Conservation (phyloP, 176 grass and related monocot species). For the Eragrostis nindensis region DNA sequence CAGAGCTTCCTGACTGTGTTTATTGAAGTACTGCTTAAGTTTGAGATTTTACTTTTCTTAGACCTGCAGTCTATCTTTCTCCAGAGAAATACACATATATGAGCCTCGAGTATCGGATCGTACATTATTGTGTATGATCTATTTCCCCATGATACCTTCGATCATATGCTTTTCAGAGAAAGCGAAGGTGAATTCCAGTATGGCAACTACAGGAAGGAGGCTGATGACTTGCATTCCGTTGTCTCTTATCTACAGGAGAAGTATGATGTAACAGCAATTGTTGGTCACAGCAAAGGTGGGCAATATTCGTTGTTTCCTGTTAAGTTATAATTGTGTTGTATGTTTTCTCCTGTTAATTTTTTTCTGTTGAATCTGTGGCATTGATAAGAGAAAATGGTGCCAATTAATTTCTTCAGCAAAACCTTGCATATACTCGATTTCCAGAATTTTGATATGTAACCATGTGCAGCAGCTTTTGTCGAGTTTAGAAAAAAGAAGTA, state of each 20-base stretch:
- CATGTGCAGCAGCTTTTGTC: background rate
- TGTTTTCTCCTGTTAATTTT: background rate
- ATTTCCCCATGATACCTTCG: background rate
- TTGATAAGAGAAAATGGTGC: background rate
- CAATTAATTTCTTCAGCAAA: background rate
- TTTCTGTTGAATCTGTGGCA: background rate
- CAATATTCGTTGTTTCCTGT: background rate
- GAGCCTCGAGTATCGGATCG: background rate
- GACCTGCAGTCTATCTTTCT: background rate
- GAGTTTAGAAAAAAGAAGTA: background rate
- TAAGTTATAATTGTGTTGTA: background rate
- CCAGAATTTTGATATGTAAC: background rate
- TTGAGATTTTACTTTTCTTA: background rate
- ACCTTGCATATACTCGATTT: background rate
- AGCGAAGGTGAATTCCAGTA: conserved; percentile 79
- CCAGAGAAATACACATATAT: conserved; percentile 8
- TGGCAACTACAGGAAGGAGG: conserved; percentile 71
- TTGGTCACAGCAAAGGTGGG: conserved; percentile 84
- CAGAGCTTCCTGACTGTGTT: background rate
- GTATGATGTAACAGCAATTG: conserved; percentile 61
- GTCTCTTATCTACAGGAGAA: conserved; percentile 57
- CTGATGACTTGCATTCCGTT: conserved; percentile 66
- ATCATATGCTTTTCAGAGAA: conserved; percentile 50
- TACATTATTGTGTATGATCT: background rate
- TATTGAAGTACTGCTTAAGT: background rate